phyloP scores from a whole-genome alignment of 2,329 filamentous ascomycete genomes.

The Chrysoporthe austroafricana region DNA sequence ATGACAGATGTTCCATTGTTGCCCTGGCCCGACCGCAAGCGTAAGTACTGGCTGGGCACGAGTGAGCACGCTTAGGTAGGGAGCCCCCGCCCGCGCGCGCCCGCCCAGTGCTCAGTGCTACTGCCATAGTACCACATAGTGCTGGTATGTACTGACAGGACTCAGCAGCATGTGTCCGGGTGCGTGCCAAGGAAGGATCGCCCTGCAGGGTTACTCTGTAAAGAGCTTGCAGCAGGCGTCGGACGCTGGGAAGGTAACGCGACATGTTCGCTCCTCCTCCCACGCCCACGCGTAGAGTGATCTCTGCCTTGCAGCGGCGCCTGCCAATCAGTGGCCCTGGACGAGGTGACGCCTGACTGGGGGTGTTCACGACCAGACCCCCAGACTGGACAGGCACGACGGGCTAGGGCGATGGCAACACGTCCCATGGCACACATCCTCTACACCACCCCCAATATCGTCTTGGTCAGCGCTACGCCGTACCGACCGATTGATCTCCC shows the following conservation, averaged over 20 bases:
- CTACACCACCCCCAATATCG: constrained; percentile 2
- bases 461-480: not conserved
- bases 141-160: too few species aligned
- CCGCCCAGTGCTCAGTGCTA: too few species aligned
- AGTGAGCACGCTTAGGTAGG: not conserved
- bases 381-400: not conserved
- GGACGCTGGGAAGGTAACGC: not conserved
- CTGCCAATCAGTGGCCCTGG: not conserved
- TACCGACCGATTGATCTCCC: constrained; percentile 1
- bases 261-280: not conserved
- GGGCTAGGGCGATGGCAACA: not conserved
- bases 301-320: not conserved
- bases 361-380: not conserved
- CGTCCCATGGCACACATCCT: not conserved
- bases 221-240: constrained; percentile 1
- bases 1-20: not conserved
- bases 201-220: not conserved
- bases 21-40: not conserved
- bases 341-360: not conserved
- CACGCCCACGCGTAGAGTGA: constrained; percentile 8
- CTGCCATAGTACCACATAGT: too few species aligned
- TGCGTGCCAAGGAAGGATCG: too few species aligned
- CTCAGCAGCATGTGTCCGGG: too few species aligned
- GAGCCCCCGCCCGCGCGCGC: not conserved
- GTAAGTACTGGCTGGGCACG: not conserved